These are phyloP conservation scores for Microstroma glucosiphilum DNA, from an alignment of 1,284 basidiomycete species.

Conservation along the genomic window DNA sequence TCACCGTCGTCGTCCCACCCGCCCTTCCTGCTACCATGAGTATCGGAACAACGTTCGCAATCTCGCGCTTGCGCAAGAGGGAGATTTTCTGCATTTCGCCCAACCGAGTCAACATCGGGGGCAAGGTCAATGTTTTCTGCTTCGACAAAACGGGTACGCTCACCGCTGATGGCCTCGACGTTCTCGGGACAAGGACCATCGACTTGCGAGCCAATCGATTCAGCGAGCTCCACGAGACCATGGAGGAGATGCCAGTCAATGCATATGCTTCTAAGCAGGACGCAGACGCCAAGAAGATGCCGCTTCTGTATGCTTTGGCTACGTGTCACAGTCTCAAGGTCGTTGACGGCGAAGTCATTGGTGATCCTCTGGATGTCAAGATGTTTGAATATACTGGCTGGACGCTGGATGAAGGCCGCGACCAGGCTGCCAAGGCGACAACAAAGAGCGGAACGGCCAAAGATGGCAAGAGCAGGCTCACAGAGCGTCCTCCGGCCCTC, in stretches of 20 bases:
- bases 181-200: constrained; percentile 59
- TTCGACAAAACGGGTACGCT: constrained; percentile 99
- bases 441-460: constrained; percentile 42
- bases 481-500: constrained; percentile 74
- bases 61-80: constrained; percentile 74
- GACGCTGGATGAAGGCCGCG: constrained; percentile 78
- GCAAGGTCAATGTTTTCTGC: constrained; percentile 95
- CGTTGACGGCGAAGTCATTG: constrained; percentile 80
- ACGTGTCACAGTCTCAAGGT: constrained; percentile 95
- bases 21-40: constrained; percentile 94
- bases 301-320: constrained; percentile 82
- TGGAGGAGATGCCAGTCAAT: constrained; percentile 71
- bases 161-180: constrained; percentile 95
- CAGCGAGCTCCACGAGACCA: constrained; percentile 80
- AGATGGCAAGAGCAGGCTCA: constrained; percentile 49
- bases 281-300: constrained; percentile 63
- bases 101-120: constrained; percentile 88
- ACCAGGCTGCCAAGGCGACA: constrained; percentile 31
- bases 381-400: constrained; percentile 93
- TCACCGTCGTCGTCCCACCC: constrained; percentile 96
- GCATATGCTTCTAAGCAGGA: constrained; percentile 49
- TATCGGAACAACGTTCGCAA: constrained; percentile 94
- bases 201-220: constrained; percentile 60
- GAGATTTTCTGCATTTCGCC: constrained; percentile 97
- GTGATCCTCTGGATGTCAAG: constrained; percentile 83